Conservation (phyloP, 1,139 yeast species). For the Ogataea hybrid region DNA sequence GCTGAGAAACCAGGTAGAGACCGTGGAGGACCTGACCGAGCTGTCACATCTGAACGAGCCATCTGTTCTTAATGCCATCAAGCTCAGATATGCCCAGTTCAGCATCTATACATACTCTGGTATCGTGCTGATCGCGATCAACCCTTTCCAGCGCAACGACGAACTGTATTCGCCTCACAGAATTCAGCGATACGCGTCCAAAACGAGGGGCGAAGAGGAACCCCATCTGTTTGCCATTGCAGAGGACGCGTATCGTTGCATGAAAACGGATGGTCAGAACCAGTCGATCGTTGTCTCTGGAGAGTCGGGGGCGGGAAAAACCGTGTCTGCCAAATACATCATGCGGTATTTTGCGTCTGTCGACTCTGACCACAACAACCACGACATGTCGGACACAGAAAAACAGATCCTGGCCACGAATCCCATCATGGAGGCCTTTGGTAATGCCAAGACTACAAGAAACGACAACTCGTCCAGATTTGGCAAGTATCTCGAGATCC, state of each 20-base stretch:
- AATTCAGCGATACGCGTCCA: slow-evolving; percentile 92
- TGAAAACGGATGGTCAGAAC: slow-evolving; percentile 80
- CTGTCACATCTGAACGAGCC: slow-evolving; percentile 95
- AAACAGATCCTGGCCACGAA: slow-evolving; percentile 95
- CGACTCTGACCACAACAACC: slow-evolving; percentile 51
- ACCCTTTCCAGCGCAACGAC: slow-evolving; percentile 92
- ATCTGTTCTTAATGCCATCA: slow-evolving; percentile 91
- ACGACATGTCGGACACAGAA: slow-evolving; percentile 89
- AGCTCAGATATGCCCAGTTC: slow-evolving; percentile 81
- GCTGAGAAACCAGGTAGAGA: slow-evolving; percentile 89
- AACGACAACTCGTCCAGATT: slow-evolving; percentile 97
- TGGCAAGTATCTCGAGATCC: slow-evolving; percentile 92
- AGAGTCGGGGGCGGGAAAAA: slow-evolving; percentile 98
- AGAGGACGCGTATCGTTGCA: slow-evolving; percentile 95
- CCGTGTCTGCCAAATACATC: slow-evolving; percentile 94
- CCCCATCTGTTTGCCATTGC: slow-evolving; percentile 98
- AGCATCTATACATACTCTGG: slow-evolving; percentile 96
- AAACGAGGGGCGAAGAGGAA: slow-evolving; percentile 88
- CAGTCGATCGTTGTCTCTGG: slow-evolving; percentile 98
- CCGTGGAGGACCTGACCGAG: slow-evolving; percentile 92
- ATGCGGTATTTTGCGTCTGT: slow-evolving; percentile 98
- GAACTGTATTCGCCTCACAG: slow-evolving; percentile 88
- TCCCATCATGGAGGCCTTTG: slow-evolving; percentile 98
- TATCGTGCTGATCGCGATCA: slow-evolving; percentile 93
- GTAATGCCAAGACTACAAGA: slow-evolving; percentile 97